Evolutionary conservation across 2,329 filamentous ascomycete genomes (phyloP).

Genomic region (Aspergillus quadricinctus): DNA sequence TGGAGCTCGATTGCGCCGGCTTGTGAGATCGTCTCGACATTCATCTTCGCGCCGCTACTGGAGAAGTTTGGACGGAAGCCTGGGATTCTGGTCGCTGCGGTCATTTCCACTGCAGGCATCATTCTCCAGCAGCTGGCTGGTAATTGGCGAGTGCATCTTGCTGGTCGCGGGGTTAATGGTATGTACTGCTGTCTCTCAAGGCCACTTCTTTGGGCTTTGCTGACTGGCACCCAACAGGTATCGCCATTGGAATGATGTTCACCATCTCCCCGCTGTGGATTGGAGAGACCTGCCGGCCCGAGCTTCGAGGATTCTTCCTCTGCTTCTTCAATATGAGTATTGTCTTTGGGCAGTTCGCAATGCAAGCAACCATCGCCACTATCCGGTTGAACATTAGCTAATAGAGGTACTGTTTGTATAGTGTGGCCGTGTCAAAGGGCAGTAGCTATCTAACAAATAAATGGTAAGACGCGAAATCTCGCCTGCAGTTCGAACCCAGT

Average conservation of each 20-base stretch:
- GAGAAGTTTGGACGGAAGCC: slow-evolving; percentile 31
- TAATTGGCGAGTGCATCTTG: slow-evolving; percentile 26
- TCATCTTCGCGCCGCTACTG: slow-evolving; percentile 25
- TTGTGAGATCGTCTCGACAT: slow-evolving; percentile 3
- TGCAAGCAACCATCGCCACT: neutral
- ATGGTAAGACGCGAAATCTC: slow-evolving; percentile 1
- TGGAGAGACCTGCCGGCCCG: slow-evolving; percentile 34
- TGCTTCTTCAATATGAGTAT: slow-evolving; percentile 38
- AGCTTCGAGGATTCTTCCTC: slow-evolving; percentile 37
- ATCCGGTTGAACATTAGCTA: neutral
- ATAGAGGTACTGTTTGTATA: neutral
- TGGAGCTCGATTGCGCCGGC: slow-evolving; percentile 27
- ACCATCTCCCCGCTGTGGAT: slow-evolving; percentile 38
- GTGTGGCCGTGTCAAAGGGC: slow-evolving; percentile 19
- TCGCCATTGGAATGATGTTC: slow-evolving; percentile 36
- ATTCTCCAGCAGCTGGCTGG: slow-evolving; percentile 26
- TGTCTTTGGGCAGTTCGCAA: slow-evolving; percentile 33
- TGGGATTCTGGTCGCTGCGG: slow-evolving; percentile 21
- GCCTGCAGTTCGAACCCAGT: too few species aligned
- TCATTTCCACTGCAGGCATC: slow-evolving; percentile 25
- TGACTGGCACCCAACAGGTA: slow-evolving; percentile 8
- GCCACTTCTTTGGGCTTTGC: too few species aligned
- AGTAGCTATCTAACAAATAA: slow-evolving; percentile 17
- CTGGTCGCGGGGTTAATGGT: slow-evolving; percentile 17
- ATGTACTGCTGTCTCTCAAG: too few species aligned